Base-by-base conservation (phyloP, 2,329 filamentous ascomycete genomes). In the Fonsecaea monophora region DNA sequence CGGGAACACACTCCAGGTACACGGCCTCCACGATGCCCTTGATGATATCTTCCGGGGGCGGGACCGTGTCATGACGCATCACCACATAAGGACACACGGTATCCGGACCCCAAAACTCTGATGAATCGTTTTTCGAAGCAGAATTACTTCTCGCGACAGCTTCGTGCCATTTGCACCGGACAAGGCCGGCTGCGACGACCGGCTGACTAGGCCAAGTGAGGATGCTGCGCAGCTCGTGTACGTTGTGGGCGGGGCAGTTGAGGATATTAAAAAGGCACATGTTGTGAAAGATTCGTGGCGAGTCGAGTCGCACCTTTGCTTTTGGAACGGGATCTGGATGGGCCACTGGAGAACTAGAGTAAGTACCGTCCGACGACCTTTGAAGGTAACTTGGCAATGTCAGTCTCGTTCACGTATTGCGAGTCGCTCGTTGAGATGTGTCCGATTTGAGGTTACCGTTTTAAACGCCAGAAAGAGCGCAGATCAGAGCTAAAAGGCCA, bases 41-140 rank as follows among this genome's bases (percentile, higher is more conserved):
- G 15, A 18, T 42, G 13, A 32, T 18, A 9, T 21, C 35, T 1
- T 53, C 55, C 3, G 25, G 32, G 12, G 53, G 10, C n/a, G 21
- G 25, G 15, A 10, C n/a, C 35, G 15, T 12, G n/a, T 61, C 54
- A 15, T 66, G 64, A 3, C 60, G 54, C 15, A 66, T 34, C n/a
- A 63, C 55, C 25, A 63, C 30, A 18, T 63, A 66, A 3, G 64
- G 64, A 60, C 64, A 60, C 64, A 64, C 15, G 34, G 25, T 38
- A 21, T 45, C 35, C 7, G 34, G 21, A 15, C 13, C n/a, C n/a
- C 18, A 30, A 4, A 60, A 50, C 42, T 60, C 53, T 32, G 50
- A 53, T 10, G 12, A 32, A 2, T 35, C 30, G 25, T 25, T 25
- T 21, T 35, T 9, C 5, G 15, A 9, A 34, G n/a, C 34, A 9